phyloP scores from a whole-genome alignment of 2,329 filamentous ascomycete species.

The Penicillium digitatum region DNA sequence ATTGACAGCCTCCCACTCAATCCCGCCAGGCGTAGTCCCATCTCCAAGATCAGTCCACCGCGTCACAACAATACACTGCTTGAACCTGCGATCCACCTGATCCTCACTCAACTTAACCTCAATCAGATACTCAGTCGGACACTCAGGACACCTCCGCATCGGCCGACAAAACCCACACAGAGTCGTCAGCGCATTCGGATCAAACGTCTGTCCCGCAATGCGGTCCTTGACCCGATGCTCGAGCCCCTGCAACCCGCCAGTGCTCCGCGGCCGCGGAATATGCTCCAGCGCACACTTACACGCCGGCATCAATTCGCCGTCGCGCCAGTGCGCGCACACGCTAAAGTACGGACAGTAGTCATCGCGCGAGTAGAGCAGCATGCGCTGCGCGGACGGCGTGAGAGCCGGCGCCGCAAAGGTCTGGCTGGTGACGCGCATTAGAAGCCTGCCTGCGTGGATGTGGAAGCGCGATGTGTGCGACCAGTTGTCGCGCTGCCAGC shows the following conservation, averaged over 20 bases:
- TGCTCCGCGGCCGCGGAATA: slow-evolving; percentile 46
- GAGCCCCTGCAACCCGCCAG: slow-evolving; percentile 40
- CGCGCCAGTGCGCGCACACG: slow-evolving; percentile 59
- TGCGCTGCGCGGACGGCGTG: slow-evolving; percentile 50
- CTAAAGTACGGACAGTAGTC: slow-evolving; percentile 62
- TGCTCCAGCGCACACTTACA: slow-evolving; percentile 60
- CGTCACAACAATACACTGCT: slow-evolving; percentile 58
- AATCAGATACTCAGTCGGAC: slow-evolving; percentile 60
- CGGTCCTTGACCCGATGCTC: slow-evolving; percentile 43
- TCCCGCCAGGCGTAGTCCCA: slow-evolving; percentile 46
- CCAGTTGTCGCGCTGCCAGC: slow-evolving; percentile 56
- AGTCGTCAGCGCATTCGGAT: slow-evolving; percentile 44
- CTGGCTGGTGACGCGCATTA: slow-evolving; percentile 57
- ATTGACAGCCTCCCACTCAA: slow-evolving; percentile 56
- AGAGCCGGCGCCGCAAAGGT: slow-evolving; percentile 52
- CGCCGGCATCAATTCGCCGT: slow-evolving; percentile 57
- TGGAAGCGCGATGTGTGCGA: slow-evolving; percentile 53
- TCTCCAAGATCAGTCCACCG: slow-evolving; percentile 61
- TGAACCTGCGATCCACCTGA: slow-evolving; percentile 48
- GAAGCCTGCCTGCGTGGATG: slow-evolving; percentile 51
- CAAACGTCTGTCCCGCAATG: slow-evolving; percentile 23
- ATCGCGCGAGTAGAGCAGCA: slow-evolving; percentile 57
- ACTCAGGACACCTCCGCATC: slow-evolving; percentile 59
- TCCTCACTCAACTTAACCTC: slow-evolving; percentile 60
- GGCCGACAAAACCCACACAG: slow-evolving; percentile 56